Evolutionary conservation across 2,329 filamentous ascomycete genomes (phyloP), one percentile per base, ranked within the genome.

Genomic region (Epicoccum sorghinum): DNA sequence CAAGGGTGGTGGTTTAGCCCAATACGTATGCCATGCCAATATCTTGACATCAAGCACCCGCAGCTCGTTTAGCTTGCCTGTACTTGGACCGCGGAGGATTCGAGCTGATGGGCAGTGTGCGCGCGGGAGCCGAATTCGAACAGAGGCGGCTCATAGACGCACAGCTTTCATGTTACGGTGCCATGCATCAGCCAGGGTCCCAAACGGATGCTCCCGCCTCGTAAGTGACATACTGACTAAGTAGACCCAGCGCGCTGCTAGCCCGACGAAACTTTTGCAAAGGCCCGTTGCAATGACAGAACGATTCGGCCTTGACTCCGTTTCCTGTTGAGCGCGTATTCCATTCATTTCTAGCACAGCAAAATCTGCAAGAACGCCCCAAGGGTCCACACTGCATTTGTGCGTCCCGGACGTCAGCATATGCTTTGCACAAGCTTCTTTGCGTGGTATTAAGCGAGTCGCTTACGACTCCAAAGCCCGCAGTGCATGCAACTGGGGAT

Each of bases 151-250:
- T 39, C 27, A 27, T 25, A 24, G 23, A 42, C 35, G 32, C 27
- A 32, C 18, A 29, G 27, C 32, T 7, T 25, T 35, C 25, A 25
- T 43, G 37, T 29, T 22, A 43, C 30, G 36, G 10, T 47, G 44
- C 24, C 25, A 53, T 27, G 39, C 44, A 38, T 43, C 9, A 7
- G 9, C 4, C 44, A 48, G 51, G 39, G 40, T 41, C 33, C 14
- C 13, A 23, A 27, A 41, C 51, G 45, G 45, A 36, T 47, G 35
- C 50, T 53, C 51, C 51, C 51, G 40, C 40, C 10, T 10, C n/a
- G 25, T 45, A 39, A 54, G 45, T 40, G 29, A 45, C 45, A 48
- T 48, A 49, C 10, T 36, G 23, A 44, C 7, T 36, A 29, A 39
- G 29, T 49, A 14, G 29, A 36, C 14, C 12, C 23, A 32, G 18